Evolutionary conservation across 495 filamentous ascomycete genomes (phyloP).

Genomic region (Penicillium samsonianum): DNA sequence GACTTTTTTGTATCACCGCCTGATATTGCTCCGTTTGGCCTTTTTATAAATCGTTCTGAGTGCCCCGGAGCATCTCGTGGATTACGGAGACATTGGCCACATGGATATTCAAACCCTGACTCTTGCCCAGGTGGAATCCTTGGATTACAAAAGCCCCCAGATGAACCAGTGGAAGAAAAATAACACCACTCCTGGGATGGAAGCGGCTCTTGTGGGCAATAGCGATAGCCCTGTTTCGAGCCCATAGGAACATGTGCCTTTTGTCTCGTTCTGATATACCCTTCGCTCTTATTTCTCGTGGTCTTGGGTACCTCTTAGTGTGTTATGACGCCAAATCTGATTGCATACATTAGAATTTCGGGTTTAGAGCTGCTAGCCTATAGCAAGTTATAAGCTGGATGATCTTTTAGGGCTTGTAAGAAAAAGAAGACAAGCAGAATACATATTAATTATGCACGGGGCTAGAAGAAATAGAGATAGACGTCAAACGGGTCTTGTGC

Average conservation of each 20-base stretch:
- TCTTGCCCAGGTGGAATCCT: neutral
- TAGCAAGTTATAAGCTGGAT: neutral
- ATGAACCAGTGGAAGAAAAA: neutral
- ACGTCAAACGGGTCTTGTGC: neutral
- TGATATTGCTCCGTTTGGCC: neutral
- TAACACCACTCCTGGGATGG: neutral
- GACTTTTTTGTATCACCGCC: neutral
- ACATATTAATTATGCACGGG: neutral
- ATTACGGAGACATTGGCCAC: neutral
- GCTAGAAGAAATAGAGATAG: neutral
- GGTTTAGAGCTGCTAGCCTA: neutral
- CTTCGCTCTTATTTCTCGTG: neutral
- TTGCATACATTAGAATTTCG: neutral
- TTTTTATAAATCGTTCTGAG: neutral
- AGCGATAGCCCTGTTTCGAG: neutral
- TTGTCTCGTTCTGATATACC: slow-evolving; percentile 1
- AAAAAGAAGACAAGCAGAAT: neutral
- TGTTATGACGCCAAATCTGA: neutral
- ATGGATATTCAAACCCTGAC: neutral
- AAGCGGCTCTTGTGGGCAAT: neutral
- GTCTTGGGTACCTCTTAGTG: neutral
- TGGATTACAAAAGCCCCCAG: neutral
- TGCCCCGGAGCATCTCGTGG: neutral
- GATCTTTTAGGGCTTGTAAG: neutral
- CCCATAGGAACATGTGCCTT: neutral